These are phyloP conservation scores for Rhizopogon vulgaris DNA, from an alignment of 768 basidiomycete genomes.

Conservation along the genomic window DNA sequence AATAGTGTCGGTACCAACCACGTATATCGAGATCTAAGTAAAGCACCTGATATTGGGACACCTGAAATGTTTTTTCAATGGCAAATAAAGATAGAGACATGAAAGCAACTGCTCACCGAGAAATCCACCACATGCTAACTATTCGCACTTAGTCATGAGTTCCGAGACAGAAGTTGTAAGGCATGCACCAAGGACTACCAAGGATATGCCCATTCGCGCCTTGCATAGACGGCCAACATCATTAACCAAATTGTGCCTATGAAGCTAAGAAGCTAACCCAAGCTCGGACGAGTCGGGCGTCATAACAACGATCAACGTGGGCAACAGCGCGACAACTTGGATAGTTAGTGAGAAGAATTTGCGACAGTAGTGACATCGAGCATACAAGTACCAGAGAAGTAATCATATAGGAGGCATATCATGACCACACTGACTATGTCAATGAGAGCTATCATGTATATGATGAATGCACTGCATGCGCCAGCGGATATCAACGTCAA, in stretches of 20 bases:
- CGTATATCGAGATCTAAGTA: constrained; percentile 44
- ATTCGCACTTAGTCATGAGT: too few relatives aligned
- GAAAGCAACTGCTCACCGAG: constrained; percentile 9
- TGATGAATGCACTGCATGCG: constrained; percentile 26
- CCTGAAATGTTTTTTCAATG: constrained; percentile 34
- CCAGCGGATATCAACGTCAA: constrained; percentile 30
- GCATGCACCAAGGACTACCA: too few relatives aligned
- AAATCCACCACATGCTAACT: constrained; percentile 16
- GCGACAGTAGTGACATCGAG: background rate
- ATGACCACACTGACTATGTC: constrained; percentile 31
- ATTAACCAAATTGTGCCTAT: too few relatives aligned
- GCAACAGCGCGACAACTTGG: constrained; percentile 32
- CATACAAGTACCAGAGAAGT: constrained; percentile 41
- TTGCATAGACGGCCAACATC: constrained; percentile 6
- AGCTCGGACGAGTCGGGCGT: constrained; percentile 44
- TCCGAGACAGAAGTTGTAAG: too few relatives aligned
- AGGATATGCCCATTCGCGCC: constrained; percentile 41
- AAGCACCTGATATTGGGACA: constrained; percentile 49
- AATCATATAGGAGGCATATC: constrained; percentile 46
- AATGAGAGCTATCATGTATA: constrained; percentile 14
- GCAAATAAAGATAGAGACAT: background rate
- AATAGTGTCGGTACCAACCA: constrained; percentile 62
- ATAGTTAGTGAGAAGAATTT: background rate
- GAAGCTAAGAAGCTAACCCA: constrained; percentile 27
- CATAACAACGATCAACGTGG: constrained; percentile 39